Conservation (phyloP, 768 basidiomycete genomes). For the Boletus sp. region DNA sequence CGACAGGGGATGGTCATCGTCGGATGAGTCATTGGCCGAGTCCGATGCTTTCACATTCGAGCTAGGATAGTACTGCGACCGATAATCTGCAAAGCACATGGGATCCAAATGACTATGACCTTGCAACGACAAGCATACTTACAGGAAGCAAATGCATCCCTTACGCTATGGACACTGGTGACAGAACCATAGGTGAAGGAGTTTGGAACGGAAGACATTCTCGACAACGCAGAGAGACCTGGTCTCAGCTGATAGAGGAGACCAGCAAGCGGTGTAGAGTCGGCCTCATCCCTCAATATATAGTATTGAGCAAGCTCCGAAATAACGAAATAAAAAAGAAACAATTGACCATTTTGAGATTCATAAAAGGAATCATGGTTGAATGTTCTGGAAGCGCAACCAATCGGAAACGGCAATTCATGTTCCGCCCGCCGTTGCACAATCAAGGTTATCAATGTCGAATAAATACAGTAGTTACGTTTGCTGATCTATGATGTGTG, state of each 20-base stretch:
- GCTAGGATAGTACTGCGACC: conserved; percentile 65
- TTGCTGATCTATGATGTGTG: conserved; percentile 19
- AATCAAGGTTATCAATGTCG: conserved; percentile 3
- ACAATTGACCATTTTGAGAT: not conserved
- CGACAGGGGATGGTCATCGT: conserved; percentile 27
- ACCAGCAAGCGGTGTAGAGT: not conserved
- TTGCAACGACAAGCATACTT: conserved; percentile 19
- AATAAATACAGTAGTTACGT: conserved; percentile 21
- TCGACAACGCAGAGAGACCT: not conserved
- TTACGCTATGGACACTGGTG: conserved; percentile 47
- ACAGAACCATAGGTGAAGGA: conserved; percentile 47
- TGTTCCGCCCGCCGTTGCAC: conserved; percentile 11
- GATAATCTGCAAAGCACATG: conserved; percentile 48
- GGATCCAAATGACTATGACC: not conserved
- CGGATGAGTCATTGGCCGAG: conserved; percentile 37
- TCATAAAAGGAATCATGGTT: not conserved
- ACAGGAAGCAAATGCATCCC: conserved; percentile 64
- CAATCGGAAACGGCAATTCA: conserved; percentile 6
- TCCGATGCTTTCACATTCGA: conserved; percentile 55
- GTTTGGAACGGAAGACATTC: conserved; percentile 50
- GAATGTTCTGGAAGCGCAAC: not conserved
- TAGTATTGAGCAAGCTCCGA: conserved; percentile 6
- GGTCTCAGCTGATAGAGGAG: not conserved
- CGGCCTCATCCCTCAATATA: not conserved
- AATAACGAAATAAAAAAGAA: not conserved